Conservation (phyloP, 2,329 filamentous ascomycete species). For the Colletotrichum paranaense region DNA sequence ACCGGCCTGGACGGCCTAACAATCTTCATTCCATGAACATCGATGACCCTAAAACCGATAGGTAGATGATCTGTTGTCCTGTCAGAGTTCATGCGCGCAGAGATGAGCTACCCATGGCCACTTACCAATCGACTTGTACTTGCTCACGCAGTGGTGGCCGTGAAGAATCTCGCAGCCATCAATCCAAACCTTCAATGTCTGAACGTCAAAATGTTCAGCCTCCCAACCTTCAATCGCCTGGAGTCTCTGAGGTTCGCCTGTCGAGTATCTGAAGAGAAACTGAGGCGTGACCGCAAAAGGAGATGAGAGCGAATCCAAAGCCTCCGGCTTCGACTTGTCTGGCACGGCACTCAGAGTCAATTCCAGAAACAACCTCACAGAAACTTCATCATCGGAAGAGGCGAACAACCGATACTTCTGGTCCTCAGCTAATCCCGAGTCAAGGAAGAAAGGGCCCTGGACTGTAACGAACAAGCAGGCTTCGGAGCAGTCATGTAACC, state of each 20-base stretch:
- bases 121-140: constrained; percentile 11
- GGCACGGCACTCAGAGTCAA: constrained; percentile 6
- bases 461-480: background rate
- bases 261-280: background rate
- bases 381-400: background rate
- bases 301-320: background rate
- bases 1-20: constrained; percentile 49
- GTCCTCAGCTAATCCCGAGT: background rate
- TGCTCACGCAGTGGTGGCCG: background rate
- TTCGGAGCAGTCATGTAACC: background rate
- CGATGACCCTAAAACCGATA: constrained; percentile 43
- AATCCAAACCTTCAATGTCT: constrained; percentile 4
- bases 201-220: background rate
- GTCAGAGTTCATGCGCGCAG: background rate
- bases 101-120: background rate
- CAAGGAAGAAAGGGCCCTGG: constrained; percentile 22
- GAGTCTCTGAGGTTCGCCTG: background rate
- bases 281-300: constrained; percentile 15
- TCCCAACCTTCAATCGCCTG: constrained; percentile 1
- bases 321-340: no score
- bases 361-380: constrained; percentile 13
- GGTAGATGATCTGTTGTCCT: background rate
- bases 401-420: background rate
- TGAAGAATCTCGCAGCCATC: constrained; percentile 2
- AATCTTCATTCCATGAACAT: constrained; percentile 50